Evolutionary conservation across 202 grass and related monocot species (phyloP).

Genomic region (Brachypodium distachyon): DNA sequence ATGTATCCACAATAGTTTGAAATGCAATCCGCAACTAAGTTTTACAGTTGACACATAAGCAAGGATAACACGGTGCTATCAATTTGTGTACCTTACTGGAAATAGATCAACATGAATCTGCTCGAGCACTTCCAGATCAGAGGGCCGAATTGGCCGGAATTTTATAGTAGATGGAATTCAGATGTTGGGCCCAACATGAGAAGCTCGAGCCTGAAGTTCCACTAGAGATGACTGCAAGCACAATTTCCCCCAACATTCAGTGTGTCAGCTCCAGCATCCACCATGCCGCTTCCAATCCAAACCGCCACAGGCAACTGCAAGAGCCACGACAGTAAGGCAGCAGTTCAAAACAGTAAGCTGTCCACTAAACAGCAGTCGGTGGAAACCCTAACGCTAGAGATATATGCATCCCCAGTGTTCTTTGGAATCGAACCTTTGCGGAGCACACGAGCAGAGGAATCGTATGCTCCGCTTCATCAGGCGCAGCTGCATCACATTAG

Average conservation of each 20-base stretch:
- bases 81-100: constrained; percentile 93
- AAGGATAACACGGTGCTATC: neutral
- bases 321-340: neutral
- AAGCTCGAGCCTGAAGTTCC: constrained; percentile 37
- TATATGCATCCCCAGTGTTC: too few relatives aligned
- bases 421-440: neutral
- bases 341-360: too few relatives aligned
- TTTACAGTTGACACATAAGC: neutral
- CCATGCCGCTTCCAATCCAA: neutral
- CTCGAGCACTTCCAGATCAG: constrained; percentile 83
- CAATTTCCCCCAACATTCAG: neutral
- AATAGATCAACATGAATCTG: constrained; percentile 82
- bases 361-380: neutral
- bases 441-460: neutral
- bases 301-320: neutral
- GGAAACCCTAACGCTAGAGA: too few relatives aligned
- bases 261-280: neutral
- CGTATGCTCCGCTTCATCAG: neutral
- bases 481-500: neutral
- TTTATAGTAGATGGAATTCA: constrained; percentile 51
- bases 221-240: neutral
- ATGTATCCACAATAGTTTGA: neutral
- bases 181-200: constrained; percentile 91
- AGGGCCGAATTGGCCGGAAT: constrained; percentile 82
- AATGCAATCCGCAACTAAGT: neutral